Evolutionary conservation across 1,139 yeast genomes (phyloP), one percentile per base, ranked within the genome.

Genomic region (Arxiozyma telluris): DNA sequence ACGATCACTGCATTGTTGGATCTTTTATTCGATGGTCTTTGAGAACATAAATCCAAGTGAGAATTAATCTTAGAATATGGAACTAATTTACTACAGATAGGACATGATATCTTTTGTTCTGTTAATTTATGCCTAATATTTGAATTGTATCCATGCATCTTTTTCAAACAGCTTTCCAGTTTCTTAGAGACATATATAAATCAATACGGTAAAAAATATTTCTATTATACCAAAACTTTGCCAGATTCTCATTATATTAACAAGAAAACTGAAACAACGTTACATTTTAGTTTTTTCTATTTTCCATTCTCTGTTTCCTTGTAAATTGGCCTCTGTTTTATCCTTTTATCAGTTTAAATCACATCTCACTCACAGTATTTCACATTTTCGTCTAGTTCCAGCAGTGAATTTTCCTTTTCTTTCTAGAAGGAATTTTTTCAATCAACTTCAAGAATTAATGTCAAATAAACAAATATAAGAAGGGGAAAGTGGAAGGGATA

Each of bases 91-190:
- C 57, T 57, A 50, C 71, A 67, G 20, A 67, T 56, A 4, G 71
- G 71, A 45, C 71, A 67, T 27, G 65, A 54, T 23, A 67, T 63
- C 17, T 59, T 55, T 47, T 66, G 68, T 34, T 63, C 66, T 23
- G 46, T 44, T 15, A 30, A 8, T 17, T 39, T 25, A 18, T 15
- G 39, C 4, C 17, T 30, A 22, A n/a, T n/a, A 20, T 50, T 44
- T 17, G 18, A 7, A 11, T 34, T 50, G 44, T 21, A 22, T 22
- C 23, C 34, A 12, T 44, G 21, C 52, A 50, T 50, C 41, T 34
- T 15, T 18, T 8, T 30, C n/a, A 34, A 15, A 34, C 4, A 12
- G 12, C n/a, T 15, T 34, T 34, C n/a, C 39, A 34, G 39, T 34
- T 15, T 12, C 39, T 11, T 15, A 34, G n/a, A 34, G n/a, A 34